phyloP scores from a whole-genome alignment of 768 basidiomycete species.

The Collybiopsis luxurians region DNA sequence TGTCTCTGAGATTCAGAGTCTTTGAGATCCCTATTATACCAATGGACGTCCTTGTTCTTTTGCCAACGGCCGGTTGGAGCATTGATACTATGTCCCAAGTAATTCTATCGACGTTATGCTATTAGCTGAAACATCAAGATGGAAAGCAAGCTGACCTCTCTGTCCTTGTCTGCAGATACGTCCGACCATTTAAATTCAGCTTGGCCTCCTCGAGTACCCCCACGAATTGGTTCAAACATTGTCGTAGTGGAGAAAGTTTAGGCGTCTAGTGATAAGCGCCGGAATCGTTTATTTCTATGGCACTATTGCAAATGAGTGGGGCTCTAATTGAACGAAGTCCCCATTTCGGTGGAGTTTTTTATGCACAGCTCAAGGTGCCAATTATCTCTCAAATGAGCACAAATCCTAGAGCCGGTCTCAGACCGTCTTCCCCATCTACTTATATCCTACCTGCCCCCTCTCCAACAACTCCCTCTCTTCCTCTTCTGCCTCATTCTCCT shows the following conservation, averaged over 20 bases:
- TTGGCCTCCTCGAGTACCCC: slow-evolving; percentile 89
- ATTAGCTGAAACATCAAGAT: background rate
- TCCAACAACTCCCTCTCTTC: background rate
- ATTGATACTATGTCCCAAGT: slow-evolving; percentile 92
- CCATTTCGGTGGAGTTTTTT: too few species aligned
- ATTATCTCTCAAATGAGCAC: too few species aligned
- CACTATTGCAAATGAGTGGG: too few species aligned
- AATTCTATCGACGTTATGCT: slow-evolving; percentile 57
- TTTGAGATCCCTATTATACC: slow-evolving; percentile 75
- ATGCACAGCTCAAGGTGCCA: too few species aligned
- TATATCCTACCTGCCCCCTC: too few species aligned
- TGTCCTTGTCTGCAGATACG: slow-evolving; percentile 89
- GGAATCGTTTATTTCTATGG: too few species aligned
- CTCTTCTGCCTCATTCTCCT: slow-evolving; percentile 26
- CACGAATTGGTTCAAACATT: slow-evolving; percentile 86
- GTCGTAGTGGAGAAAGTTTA: background rate
- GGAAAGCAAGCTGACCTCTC: slow-evolving; percentile 56
- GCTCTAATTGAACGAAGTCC: too few species aligned
- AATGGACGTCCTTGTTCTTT: slow-evolving; percentile 95
- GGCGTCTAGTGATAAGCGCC: background rate
- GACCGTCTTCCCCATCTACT: too few species aligned
- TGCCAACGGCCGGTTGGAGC: slow-evolving; percentile 97
- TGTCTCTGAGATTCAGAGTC: slow-evolving; percentile 42
- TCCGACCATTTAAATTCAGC: slow-evolving; percentile 92
- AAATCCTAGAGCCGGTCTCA: too few species aligned